phyloP scores from a whole-genome alignment of 768 basidiomycete genomes.

The Solioccasus polychromus region DNA sequence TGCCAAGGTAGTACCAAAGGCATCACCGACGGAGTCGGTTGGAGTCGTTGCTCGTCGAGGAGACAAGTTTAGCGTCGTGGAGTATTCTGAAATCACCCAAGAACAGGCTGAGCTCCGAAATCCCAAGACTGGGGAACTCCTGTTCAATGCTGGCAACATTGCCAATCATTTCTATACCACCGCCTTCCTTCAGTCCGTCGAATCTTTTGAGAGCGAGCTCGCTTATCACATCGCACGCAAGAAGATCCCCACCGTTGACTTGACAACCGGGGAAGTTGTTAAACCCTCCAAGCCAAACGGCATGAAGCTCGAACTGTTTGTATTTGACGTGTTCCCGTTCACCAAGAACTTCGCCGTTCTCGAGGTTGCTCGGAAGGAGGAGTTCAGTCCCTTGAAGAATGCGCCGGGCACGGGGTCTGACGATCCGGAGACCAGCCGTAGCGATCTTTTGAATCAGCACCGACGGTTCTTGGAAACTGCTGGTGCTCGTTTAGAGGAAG shows the following conservation, averaged over 20 bases:
- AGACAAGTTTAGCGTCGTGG: constrained; percentile 87
- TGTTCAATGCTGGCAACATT: constrained; percentile 95
- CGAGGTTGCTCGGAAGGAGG: constrained; percentile 83
- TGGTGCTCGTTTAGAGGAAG: constrained; percentile 70
- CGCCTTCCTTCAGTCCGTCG: constrained; percentile 72
- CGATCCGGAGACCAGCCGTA: constrained; percentile 85
- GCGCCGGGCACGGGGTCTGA: constrained; percentile 90
- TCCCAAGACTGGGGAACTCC: constrained; percentile 66
- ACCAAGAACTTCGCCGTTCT: constrained; percentile 80
- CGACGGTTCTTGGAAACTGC: constrained; percentile 75
- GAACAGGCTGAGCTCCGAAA: constrained; percentile 82
- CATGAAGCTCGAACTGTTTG: constrained; percentile 98
- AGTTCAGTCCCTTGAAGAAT: constrained; percentile 98
- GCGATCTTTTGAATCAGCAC: constrained; percentile 88
- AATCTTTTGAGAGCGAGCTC: constrained; percentile 81
- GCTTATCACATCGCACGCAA: constrained; percentile 98
- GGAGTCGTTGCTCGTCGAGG: constrained; percentile 88
- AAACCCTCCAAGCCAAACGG: constrained; percentile 93
- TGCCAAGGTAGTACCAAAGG: constrained; percentile 94
- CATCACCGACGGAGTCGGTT: constrained; percentile 83
- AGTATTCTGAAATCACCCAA: constrained; percentile 93
- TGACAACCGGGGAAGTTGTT: constrained; percentile 61
- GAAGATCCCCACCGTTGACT: constrained; percentile 86
- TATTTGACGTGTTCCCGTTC: constrained; percentile 98
- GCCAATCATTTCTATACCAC: constrained; percentile 98